Conservation (phyloP, 1,139 yeast genomes). For the Diutina rugosa region DNA sequence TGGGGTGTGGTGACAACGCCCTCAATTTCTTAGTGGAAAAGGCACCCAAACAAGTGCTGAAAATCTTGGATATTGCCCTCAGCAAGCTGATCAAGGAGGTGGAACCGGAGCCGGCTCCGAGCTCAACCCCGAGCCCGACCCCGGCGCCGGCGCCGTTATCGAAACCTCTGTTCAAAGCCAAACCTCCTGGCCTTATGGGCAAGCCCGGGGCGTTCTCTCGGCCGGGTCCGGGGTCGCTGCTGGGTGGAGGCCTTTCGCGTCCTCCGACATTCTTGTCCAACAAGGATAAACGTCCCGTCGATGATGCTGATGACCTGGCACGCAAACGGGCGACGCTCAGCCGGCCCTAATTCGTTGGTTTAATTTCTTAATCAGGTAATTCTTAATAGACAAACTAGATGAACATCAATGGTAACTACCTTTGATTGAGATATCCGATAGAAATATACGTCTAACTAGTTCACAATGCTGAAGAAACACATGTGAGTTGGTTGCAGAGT, state of each 20-base stretch:
- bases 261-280: background rate
- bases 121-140: background rate
- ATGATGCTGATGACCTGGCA: background rate
- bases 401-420: too few relatives aligned
- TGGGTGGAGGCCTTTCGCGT: background rate
- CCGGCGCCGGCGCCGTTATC: background rate
- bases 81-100: conserved; percentile 51
- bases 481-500: too few relatives aligned
- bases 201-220: background rate
- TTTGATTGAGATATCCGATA: too few relatives aligned
- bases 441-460: too few relatives aligned
- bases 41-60: conserved; percentile 79
- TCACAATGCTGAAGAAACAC: too few relatives aligned
- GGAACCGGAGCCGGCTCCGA: background rate
- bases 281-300: background rate
- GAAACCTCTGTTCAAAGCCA: background rate
- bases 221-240: background rate
- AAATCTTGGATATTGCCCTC: conserved; percentile 71
- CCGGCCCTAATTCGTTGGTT: background rate
- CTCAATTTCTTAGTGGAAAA: conserved; percentile 70
- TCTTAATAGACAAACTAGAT: background rate
- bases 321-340: background rate
- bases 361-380: too few relatives aligned
- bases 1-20: conserved; percentile 75
- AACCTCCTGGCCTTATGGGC: background rate